Conservation (phyloP, 2,329 filamentous ascomycete species). For the Pyrenophora seminiperda region DNA sequence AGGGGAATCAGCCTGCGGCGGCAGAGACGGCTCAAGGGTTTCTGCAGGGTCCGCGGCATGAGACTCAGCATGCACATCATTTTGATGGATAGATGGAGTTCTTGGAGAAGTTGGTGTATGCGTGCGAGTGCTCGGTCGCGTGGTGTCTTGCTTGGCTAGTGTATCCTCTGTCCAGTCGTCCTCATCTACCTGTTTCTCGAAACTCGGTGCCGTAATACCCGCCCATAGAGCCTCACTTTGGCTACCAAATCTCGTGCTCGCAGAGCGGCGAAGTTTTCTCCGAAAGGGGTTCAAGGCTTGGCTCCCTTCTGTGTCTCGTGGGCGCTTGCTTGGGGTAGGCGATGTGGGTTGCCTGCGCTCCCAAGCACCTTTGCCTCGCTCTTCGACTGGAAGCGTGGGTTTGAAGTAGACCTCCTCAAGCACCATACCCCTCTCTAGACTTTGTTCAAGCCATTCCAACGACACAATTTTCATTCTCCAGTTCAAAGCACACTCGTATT, state of each 20-base stretch:
- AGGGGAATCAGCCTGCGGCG: constrained; percentile 36
- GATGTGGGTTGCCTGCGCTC: constrained; percentile 50
- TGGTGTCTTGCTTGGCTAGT: constrained; percentile 27
- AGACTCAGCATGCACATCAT: constrained; percentile 16
- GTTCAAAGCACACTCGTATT: constrained; percentile 82
- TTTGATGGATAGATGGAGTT: constrained; percentile 9
- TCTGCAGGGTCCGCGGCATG: constrained; percentile 27
- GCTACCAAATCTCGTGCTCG: constrained; percentile 79
- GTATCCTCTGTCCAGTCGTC: constrained; percentile 46
- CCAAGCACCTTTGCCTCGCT: constrained; percentile 81
- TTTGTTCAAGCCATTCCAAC: constrained; percentile 83
- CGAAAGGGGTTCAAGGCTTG: constrained; percentile 55
- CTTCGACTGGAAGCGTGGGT: constrained; percentile 68
- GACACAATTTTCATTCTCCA: constrained; percentile 84
- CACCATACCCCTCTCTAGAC: constrained; percentile 83
- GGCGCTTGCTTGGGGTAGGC: constrained; percentile 50
- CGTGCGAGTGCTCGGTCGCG: constrained; percentile 18
- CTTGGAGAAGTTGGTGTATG: constrained; percentile 11
- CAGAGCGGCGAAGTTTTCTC: constrained; percentile 84
- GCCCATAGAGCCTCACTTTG: constrained; percentile 89
- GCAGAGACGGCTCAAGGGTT: constrained; percentile 5
- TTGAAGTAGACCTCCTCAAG: constrained; percentile 86
- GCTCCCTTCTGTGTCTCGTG: constrained; percentile 36
- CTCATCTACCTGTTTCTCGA: constrained; percentile 29
- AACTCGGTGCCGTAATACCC: constrained; percentile 69